Evolutionary conservation across 2,329 filamentous ascomycete species (phyloP).

Genomic region (Aspergillus oerlinghausenensis): DNA sequence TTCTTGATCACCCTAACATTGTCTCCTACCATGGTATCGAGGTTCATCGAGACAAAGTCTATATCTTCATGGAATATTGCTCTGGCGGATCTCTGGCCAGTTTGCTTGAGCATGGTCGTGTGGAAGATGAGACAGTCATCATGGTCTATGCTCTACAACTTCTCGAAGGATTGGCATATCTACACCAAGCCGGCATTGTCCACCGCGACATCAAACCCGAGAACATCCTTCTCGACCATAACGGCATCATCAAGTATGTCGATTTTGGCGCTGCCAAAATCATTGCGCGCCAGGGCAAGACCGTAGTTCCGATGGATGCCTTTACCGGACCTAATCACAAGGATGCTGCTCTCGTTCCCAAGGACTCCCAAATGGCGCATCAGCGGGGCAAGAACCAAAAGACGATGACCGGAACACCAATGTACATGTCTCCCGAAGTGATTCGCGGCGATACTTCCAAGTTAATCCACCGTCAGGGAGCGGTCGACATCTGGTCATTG

Average conservation of each 20-base stretch:
- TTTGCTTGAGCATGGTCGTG: conserved; percentile 88
- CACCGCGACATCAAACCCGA: conserved; percentile 98
- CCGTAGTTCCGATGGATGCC: conserved; percentile 63
- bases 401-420: conserved; percentile 95
- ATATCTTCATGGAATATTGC: conserved; percentile 99
- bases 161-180: conserved; percentile 86
- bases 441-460: conserved; percentile 83
- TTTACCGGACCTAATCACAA: conserved; percentile 45
- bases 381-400: conserved; percentile 59
- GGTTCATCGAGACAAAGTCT: conserved; percentile 97
- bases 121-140: conserved; percentile 95
- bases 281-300: conserved; percentile 89
- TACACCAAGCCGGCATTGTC: conserved; percentile 86
- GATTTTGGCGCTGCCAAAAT: conserved; percentile 98
- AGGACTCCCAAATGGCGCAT: conserved; percentile 26
- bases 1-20: conserved; percentile 94
- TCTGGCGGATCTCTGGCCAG: conserved; percentile 88
- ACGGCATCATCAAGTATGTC: conserved; percentile 98
- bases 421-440: conserved; percentile 99
- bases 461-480: conserved; percentile 69
- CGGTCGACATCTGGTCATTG: conserved; percentile 93
- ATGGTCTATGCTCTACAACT: conserved; percentile 95
- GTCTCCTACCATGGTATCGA: conserved; percentile 98
- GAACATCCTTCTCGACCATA: conserved; percentile 94
- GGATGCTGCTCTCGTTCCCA: conserved; percentile 23